Base-by-base conservation (phyloP, 202 grass and related monocot genomes). In the Carex arenaria region DNA sequence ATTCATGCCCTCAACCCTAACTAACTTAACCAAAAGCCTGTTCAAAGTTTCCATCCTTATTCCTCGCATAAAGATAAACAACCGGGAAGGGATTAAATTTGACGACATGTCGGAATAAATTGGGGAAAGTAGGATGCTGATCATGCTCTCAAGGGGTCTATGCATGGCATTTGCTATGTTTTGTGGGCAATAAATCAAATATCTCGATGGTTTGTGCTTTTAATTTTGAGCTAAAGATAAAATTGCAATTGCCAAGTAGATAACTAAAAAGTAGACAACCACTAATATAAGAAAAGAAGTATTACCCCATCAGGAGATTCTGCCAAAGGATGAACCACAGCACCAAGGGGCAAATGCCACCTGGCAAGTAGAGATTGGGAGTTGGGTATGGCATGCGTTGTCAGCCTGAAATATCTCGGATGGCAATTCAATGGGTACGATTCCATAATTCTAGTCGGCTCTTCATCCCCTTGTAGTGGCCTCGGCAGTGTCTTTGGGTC, bases 301-400 rank as follows among this genome's bases (percentile, higher is more conserved):
- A 47, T 92, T 95, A 98, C 96, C 93, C 91, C 96, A 87, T 95
- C 86, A 94, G 96, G 96, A 67, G 85, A 88, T 88, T 90, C 89
- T 7, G 96, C 96, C 3, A 98, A 89, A 88, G 95, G 95, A 75
- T 95, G 89, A 43, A 95, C 91, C 76, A 98, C 88, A 0, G 89
- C 93, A 72, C 93, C 95, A 66, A 99, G 89, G 74, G 96, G 96
- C 85, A 99, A 88, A 92, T 99, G 96, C 96, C 96, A 99, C 86
- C 96, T 92, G 72, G 91, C 85, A 74, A 89, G 84, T 79, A 99
- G 85, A 26, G 96, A 99, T 82, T 99, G 96, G 23, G 96, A 99
- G 3, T 82, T 94, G 28, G 96, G 93, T 38, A 99, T 82, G 3
- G 91, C 87, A 86, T 94, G 91, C 42, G 93, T 99, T 45, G 96